Conservation (phyloP, 2,329 filamentous ascomycete species). For the Xylaria sp. region DNA sequence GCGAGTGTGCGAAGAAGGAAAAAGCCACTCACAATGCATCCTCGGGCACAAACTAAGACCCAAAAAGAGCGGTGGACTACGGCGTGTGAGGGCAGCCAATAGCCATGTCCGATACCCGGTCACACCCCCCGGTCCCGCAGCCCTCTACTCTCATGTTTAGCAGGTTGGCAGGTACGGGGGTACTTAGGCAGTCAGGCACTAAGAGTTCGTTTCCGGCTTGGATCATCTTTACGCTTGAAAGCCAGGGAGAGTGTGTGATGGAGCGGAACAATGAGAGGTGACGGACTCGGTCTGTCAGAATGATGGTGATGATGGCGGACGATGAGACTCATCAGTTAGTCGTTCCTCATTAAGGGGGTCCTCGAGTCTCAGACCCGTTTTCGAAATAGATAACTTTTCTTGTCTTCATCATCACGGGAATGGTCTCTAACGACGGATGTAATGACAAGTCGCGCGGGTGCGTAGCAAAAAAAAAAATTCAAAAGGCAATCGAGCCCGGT, state of each 20-base stretch:
- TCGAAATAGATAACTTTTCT: background rate
- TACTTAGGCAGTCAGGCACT: conserved; percentile 10
- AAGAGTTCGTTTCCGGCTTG: conserved; percentile 18
- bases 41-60: conserved; percentile 16
- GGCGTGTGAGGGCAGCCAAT: conserved; percentile 16
- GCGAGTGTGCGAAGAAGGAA: conserved; percentile 4
- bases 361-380: background rate
- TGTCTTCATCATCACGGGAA: background rate
- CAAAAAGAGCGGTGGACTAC: conserved; percentile 11
- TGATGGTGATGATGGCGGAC: background rate
- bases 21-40: conserved; percentile 25
- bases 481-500: background rate
- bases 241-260: conserved; percentile 4
- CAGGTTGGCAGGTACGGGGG: background rate
- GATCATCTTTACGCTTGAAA: conserved; percentile 12
- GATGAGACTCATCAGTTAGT: background rate
- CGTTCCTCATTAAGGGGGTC: background rate
- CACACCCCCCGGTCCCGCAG: conserved; percentile 14
- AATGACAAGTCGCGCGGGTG: background rate
- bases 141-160: conserved; percentile 7
- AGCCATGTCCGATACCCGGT: conserved; percentile 7
- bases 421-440: background rate
- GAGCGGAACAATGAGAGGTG: background rate
- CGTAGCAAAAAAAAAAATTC: conserved; percentile 6
- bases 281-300: background rate